A percentile compares a stretch with the other conserved stretches of the same genome.
These are phyloP conservation scores for Fusarium staphyleae DNA, from an alignment of 2,329 filamentous ascomycete species.

Conservation along the genomic window DNA sequence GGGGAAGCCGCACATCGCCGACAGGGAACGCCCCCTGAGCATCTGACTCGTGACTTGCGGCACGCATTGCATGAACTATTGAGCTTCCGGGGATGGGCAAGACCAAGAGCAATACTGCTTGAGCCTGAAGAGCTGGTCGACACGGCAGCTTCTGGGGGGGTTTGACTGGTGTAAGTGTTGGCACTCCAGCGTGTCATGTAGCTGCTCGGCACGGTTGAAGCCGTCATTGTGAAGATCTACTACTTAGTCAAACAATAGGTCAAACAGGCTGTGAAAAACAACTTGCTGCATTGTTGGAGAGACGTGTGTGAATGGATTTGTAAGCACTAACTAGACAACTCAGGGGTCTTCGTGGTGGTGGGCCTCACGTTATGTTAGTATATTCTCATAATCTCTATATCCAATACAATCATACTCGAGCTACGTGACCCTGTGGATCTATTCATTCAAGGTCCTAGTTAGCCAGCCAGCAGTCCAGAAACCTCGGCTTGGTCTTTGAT, in stretches of 20 bases:
- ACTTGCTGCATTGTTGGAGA: neutral
- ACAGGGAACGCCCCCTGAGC: constrained; percentile 7
- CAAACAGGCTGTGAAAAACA: no score
- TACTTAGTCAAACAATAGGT: no score
- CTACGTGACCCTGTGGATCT: no score
- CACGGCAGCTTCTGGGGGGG: neutral
- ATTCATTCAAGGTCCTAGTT: no score
- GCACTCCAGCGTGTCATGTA: constrained; percentile 9
- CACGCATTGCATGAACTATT: constrained; percentile 18
- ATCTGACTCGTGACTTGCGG: constrained; percentile 13
- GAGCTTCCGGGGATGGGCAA: neutral
- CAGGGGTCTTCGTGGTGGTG: no score
- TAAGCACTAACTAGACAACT: no score
- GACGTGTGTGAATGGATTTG: neutral
- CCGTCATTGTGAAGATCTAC: neutral
- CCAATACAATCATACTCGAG: no score
- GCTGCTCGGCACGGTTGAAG: neutral
- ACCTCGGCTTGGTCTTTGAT: no score
- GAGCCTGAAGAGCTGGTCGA: neutral
- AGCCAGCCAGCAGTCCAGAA: no score
- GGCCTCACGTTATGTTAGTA: no score
- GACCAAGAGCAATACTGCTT: no score
- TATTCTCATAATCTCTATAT: no score
- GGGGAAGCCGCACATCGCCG: neutral
- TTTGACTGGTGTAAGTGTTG: neutral